These are phyloP conservation scores for Ustulina deusta DNA, from an alignment of 2,329 filamentous ascomycete species.

Conservation along the genomic window DNA sequence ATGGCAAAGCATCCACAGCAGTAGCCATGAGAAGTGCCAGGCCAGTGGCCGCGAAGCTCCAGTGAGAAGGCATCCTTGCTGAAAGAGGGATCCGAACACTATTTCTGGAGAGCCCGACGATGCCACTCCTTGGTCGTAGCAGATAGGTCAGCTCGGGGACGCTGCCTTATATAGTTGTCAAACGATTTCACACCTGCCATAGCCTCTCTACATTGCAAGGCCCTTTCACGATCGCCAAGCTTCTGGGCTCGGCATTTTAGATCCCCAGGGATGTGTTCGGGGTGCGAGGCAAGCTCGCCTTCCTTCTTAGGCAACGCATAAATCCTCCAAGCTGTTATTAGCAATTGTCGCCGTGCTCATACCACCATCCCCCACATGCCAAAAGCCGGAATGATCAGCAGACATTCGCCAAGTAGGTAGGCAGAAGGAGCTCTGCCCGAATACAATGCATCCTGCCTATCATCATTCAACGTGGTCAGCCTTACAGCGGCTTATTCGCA, in stretches of 20 bases:
- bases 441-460: constrained; percentile 27
- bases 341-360: constrained; percentile 15
- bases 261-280: constrained; percentile 28
- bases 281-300: constrained; percentile 38
- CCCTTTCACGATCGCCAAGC: constrained; percentile 22
- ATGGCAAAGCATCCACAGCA: constrained; percentile 37
- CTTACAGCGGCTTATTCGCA: constrained; percentile 15
- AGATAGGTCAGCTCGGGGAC: not conserved
- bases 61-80: constrained; percentile 43
- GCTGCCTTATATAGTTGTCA: constrained; percentile 27
- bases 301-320: constrained; percentile 46
- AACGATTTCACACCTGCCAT: not conserved
- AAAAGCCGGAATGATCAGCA: constrained; percentile 12
- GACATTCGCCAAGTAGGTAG: not conserved
- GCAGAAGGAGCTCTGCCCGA: not conserved
- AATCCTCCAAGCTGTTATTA: constrained; percentile 32
- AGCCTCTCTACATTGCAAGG: constrained; percentile 7
- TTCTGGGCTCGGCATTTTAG: constrained; percentile 34
- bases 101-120: not conserved
- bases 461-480: constrained; percentile 31
- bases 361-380: constrained; percentile 9
- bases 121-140: not conserved
- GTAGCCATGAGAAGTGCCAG: constrained; percentile 44
- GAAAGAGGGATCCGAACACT: constrained; percentile 14
- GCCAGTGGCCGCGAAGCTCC: constrained; percentile 42